Percentiles rank a stretch among this genome's conserved stretches.
Evolutionary conservation across 2,329 filamentous ascomycete species (phyloP).

Genomic region (Nemania bipapillata): DNA sequence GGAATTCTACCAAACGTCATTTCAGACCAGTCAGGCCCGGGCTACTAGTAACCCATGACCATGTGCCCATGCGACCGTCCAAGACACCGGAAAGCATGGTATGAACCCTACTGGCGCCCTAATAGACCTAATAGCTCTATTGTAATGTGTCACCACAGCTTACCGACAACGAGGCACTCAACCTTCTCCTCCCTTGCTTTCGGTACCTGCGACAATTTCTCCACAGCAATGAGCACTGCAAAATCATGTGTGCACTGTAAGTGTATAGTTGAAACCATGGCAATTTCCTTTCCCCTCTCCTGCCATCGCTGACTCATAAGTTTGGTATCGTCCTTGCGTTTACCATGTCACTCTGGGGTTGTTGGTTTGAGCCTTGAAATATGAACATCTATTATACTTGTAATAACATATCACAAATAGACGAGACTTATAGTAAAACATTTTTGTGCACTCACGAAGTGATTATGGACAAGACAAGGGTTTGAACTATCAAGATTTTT

Average conservation of each 20-base stretch:
- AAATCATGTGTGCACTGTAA: slow-evolving; percentile 11
- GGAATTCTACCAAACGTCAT: not conserved
- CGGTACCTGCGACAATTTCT: not conserved
- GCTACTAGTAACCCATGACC: slow-evolving; percentile 2
- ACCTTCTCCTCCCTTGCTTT: not conserved
- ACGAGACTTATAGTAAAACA: not conserved
- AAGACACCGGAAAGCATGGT: not conserved
- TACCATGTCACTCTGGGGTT: slow-evolving; percentile 15
- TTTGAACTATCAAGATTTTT: slow-evolving; percentile 19
- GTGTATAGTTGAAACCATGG: slow-evolving; percentile 16
- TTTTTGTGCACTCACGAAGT: not conserved
- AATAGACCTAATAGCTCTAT: not conserved
- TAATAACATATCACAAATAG: not conserved
- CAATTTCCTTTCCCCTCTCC: slow-evolving; percentile 9
- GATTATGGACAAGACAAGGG: not conserved
- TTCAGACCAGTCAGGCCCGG: not conserved
- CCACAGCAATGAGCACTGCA: not conserved
- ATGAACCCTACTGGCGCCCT: too few relatives aligned
- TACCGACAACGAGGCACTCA: not conserved
- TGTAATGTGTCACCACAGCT: not conserved
- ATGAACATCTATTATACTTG: not conserved
- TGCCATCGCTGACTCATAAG: slow-evolving; percentile 6
- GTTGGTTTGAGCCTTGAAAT: not conserved
- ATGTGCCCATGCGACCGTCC: slow-evolving; percentile 21
- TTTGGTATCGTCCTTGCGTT: not conserved